These are phyloP conservation scores for Tetrastigma voinierianum DNA, from an alignment of 164 flowering plant species.

Conservation along the genomic window DNA sequence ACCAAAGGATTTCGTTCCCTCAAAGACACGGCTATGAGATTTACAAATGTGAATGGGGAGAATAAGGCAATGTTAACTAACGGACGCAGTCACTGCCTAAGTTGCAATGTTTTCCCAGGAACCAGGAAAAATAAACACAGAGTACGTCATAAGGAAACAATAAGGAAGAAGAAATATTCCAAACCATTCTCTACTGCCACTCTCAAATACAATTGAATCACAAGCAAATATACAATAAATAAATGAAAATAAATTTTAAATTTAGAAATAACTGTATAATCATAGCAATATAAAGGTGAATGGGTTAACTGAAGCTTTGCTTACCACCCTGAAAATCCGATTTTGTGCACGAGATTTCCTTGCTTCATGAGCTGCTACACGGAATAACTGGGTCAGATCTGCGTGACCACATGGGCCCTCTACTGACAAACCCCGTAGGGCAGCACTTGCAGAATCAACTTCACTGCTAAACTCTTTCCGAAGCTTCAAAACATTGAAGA, in stretches of 20 bases:
- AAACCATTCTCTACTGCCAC: no score
- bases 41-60: no score
- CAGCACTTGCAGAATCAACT: conserved; percentile 56
- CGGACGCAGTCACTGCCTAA: no score
- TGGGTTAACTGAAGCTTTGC: conserved; percentile 6
- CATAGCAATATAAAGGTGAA: not conserved
- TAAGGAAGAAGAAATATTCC: no score
- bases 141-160: no score
- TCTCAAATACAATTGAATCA: no score
- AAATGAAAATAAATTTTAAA: not conserved
- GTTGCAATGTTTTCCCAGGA: no score
- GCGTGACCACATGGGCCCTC: conserved; percentile 58
- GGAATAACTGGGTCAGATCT: conserved; percentile 82
- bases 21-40: no score
- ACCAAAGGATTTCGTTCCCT: no score
- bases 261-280: not conserved
- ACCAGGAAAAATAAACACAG: no score
- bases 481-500: conserved; percentile 40
- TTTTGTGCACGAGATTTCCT: conserved; percentile 77
- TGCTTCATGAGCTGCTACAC: conserved; percentile 85
- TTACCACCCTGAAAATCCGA: conserved; percentile 85
- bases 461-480: conserved; percentile 83
- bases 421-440: conserved; percentile 52
- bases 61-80: no score
- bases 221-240: not conserved